These are phyloP conservation scores for Triangularia verruculosa DNA, from an alignment of 2,329 filamentous ascomycete species.

Conservation along the genomic window DNA sequence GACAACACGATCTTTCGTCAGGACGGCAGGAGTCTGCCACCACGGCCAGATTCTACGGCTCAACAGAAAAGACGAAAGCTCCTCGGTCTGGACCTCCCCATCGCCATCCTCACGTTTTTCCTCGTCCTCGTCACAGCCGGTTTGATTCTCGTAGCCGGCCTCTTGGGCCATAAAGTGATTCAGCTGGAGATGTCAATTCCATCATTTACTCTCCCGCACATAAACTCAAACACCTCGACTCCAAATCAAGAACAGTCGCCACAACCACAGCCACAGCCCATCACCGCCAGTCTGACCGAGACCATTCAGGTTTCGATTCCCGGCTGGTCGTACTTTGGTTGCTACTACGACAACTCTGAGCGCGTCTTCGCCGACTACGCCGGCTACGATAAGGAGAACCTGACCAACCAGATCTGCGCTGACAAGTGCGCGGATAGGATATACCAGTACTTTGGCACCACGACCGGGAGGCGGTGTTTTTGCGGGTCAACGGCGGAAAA, in stretches of 20 bases:
- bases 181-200: background rate
- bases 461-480: slow-evolving; percentile 1
- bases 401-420: slow-evolving; percentile 2
- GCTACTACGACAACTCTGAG: background rate
- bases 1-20: background rate
- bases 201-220: background rate
- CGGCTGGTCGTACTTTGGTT: background rate
- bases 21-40: background rate
- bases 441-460: background rate
- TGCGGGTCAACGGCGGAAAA: background rate
- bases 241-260: background rate
- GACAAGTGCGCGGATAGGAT: background rate
- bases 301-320: background rate
- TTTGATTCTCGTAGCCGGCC: background rate
- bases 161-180: slow-evolving; percentile 1
- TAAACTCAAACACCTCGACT: background rate
- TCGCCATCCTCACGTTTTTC: background rate
- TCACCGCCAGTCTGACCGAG: background rate
- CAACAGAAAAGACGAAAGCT: background rate
- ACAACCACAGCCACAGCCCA: background rate
- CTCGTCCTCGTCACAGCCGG: background rate
- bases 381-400: slow-evolving; percentile 3
- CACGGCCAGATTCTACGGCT: background rate
- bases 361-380: background rate
- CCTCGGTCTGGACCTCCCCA: slow-evolving; percentile 1